phyloP scores from a whole-genome alignment of 768 basidiomycete species.

The Kwoniella dejecticola region DNA sequence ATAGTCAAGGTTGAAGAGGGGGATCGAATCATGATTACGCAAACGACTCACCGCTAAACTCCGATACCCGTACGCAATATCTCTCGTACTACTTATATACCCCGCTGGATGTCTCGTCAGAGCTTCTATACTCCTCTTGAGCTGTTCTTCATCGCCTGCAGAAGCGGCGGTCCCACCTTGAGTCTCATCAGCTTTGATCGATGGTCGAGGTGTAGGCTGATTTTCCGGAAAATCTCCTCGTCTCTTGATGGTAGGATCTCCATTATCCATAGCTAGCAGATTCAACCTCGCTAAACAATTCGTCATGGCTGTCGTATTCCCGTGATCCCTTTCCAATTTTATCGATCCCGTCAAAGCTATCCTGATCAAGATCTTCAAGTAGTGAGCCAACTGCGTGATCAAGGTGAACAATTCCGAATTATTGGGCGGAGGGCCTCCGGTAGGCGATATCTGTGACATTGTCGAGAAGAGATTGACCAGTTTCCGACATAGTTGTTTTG shows the following conservation, averaged over 20 bases:
- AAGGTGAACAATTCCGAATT: conserved; percentile 95
- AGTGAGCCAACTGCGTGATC: conserved; percentile 98
- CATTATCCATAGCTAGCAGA: conserved; percentile 68
- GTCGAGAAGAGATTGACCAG: conserved; percentile 97
- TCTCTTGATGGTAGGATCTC: conserved; percentile 51
- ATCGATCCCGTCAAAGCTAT: conserved; percentile 95
- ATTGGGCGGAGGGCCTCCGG: conserved; percentile 32
- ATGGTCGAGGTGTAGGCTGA: conserved; percentile 15
- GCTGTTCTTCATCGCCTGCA: conserved; percentile 61
- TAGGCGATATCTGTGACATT: conserved; percentile 76
- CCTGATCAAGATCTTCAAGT: conserved; percentile 97
- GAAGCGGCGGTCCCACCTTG: conserved; percentile 21
- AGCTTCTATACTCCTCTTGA: conserved; percentile 39
- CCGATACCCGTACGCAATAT: conserved; percentile 88
- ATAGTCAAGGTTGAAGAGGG: too few relatives aligned
- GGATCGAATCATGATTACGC: conserved; percentile 7
- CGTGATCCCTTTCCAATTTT: conserved; percentile 89
- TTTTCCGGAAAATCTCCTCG: conserved; percentile 39
- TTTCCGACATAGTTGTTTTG: conserved; percentile 97
- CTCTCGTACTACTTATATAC: conserved; percentile 74
- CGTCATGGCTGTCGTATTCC: conserved; percentile 76
- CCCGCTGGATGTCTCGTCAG: conserved; percentile 49
- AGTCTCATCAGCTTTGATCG: conserved; percentile 18
- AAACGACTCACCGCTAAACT: conserved; percentile 80
- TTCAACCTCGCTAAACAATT: conserved; percentile 92